These are phyloP conservation scores for Neurospora sp. DNA, from an alignment of 495 filamentous ascomycete genomes.

Conservation along the genomic window DNA sequence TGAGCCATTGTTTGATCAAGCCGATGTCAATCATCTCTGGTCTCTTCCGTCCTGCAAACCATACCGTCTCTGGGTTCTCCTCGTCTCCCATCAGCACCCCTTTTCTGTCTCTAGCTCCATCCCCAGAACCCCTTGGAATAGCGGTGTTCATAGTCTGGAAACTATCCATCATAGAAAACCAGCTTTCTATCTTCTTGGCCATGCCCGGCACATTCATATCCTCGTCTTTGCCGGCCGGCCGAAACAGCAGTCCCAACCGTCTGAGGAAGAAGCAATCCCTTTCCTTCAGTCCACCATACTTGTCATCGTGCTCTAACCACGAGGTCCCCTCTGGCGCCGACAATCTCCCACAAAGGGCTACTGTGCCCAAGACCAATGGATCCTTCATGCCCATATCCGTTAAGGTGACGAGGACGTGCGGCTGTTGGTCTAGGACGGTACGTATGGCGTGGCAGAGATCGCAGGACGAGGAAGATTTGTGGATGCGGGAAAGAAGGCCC, in stretches of 20 bases:
- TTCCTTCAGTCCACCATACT: neutral
- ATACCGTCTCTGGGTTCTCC: neutral
- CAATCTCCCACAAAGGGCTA: neutral
- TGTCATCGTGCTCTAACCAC: neutral
- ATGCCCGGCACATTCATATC: neutral
- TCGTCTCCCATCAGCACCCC: neutral
- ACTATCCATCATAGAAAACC: neutral
- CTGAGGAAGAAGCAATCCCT: neutral
- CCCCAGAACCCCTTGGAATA: neutral
- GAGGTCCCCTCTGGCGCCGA: neutral
- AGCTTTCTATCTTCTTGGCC: neutral
- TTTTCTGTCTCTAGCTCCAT: neutral
- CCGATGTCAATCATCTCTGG: neutral
- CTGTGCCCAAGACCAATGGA: neutral
- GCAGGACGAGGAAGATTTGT: neutral
- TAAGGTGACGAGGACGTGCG: neutral
- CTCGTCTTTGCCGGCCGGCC: neutral
- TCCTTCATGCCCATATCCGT: neutral
- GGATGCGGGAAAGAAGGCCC: neutral
- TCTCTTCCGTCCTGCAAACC: neutral
- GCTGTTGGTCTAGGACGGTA: neutral
- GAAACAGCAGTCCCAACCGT: neutral
- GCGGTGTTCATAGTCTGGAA: neutral
- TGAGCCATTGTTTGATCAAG: neutral
- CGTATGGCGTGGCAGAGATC: neutral